These are phyloP conservation scores for Cryptococcus maquisensis DNA, from an alignment of 1,284 basidiomycete species.

Conservation along the genomic window DNA sequence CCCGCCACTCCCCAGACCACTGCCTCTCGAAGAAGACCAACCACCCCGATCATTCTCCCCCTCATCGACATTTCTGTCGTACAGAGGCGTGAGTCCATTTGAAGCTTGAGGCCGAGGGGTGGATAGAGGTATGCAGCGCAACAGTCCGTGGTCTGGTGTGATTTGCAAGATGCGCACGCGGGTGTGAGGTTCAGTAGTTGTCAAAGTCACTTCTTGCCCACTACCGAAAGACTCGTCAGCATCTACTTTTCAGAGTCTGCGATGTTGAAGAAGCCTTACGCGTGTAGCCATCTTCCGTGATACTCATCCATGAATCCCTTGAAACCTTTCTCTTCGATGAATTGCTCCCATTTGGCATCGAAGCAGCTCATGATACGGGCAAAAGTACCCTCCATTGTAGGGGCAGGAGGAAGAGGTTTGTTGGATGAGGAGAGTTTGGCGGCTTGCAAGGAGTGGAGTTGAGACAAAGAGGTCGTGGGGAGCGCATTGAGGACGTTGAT, in stretches of 20 bases:
- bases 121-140: conserved; percentile 70
- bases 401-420: conserved; percentile 44
- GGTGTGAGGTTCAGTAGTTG: conserved; percentile 65
- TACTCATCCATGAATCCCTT: conserved; percentile 74
- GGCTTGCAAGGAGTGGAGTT: conserved; percentile 53
- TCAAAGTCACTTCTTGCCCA: conserved; percentile 77
- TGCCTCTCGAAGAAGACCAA: conserved; percentile 35
- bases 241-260: background rate
- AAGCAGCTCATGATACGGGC: conserved; percentile 75
- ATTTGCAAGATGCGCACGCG: conserved; percentile 78
- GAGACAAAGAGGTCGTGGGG: conserved; percentile 76
- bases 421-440: conserved; percentile 17
- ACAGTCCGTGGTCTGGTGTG: conserved; percentile 77
- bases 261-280: conserved; percentile 61
- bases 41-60: conserved; percentile 35
- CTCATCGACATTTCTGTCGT: conserved; percentile 30
- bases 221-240: conserved; percentile 50
- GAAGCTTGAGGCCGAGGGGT: conserved; percentile 24
- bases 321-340: conserved; percentile 65
- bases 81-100: conserved; percentile 41
- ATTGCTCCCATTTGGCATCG: conserved; percentile 70
- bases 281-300: conserved; percentile 77
- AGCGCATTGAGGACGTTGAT: conserved; percentile 79
- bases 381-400: conserved; percentile 69
- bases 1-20: conserved; percentile 9